Base-by-base conservation (phyloP, 805 yeast genomes). In the Metschnikowia dekortorum region DNA sequence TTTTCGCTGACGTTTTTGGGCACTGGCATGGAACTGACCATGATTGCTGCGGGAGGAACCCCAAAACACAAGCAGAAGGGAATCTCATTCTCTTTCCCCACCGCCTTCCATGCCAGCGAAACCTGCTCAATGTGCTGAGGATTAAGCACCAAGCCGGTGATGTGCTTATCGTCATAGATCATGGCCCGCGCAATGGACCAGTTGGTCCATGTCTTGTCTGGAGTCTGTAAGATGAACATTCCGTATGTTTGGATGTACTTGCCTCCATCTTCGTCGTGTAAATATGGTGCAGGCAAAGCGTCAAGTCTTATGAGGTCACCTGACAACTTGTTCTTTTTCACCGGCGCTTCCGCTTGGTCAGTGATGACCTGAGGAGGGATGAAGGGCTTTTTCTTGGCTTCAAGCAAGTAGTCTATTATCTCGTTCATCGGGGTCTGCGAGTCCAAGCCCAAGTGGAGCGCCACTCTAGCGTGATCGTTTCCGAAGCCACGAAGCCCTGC, bases 1-100 rank as follows among this genome's bases (percentile, higher is more conserved):
- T 51, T 48, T 47, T 62, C 67, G 35, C 51, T 47, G 29, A 44
- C 58, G 2, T 57, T 58, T 14, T 71, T 46, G 80, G 53, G 83
- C 80, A 49, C 64, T 80, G 57, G 63, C 49, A 47, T 47, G 30
- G 46, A 40, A 47, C 60, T 52, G 14, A 57, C 61, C 39, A 63
- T 44, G 26, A 63, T 62, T 11, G 66, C 63, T 10, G 67, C 65
- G 2, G 67, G 66, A 10, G 66, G 67, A 29, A 60, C 66, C 39
- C 66, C 67, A 46, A 63, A 63, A 43, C 60, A 53, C 42, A 63
- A 53, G 6, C 59, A 57, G 41, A 54, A 59, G 9, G 66, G 66
- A 14, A 63, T 52, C 16, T 55, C 36, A 14, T 54, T 51, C 9
- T 60, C 65, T 43, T 58, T 58, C 16, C 65, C 64, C 34, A 55